Percentiles rank a stretch among this genome's conserved stretches.
These are phyloP conservation scores for Protomyces inundatus DNA, from an alignment of 1,139 yeast genomes.

Conservation along the genomic window DNA sequence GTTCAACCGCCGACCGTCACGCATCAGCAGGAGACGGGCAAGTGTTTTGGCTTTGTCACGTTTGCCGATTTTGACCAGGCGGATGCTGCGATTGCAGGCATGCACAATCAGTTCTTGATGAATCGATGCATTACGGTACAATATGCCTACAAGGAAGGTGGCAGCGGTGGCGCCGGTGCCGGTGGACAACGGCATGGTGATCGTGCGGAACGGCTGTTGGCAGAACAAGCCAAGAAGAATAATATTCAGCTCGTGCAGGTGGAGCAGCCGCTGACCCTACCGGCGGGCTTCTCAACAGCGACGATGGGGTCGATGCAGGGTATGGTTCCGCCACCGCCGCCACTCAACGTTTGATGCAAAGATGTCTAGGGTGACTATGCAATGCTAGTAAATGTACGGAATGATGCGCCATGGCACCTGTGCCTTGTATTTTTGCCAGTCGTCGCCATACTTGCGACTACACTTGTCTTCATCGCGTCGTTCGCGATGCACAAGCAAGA, in stretches of 20 bases:
- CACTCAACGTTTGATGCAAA: background rate
- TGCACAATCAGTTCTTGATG: constrained; percentile 67
- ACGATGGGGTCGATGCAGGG: background rate
- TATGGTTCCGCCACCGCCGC: background rate
- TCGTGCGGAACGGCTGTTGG: constrained; percentile 64
- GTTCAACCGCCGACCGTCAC: constrained; percentile 50
- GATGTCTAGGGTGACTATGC: background rate
- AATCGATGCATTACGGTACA: constrained; percentile 57
- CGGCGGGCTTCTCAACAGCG: background rate
- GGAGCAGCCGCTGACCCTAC: background rate
- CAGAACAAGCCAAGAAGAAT: constrained; percentile 55
- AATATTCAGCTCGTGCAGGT: background rate
- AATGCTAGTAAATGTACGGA: constrained; percentile 67
- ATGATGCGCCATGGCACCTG: constrained; percentile 83
- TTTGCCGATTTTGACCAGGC: constrained; percentile 62
- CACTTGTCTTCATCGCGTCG: constrained; percentile 89
- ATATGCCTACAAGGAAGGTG: constrained; percentile 58
- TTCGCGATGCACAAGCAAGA: constrained; percentile 80
- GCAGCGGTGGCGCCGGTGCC: constrained; percentile 35
- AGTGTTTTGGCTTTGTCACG: constrained; percentile 60
- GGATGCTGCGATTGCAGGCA: constrained; percentile 63
- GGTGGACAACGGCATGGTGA: constrained; percentile 72
- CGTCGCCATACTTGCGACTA: constrained; percentile 71
- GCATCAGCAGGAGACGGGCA: constrained; percentile 53
- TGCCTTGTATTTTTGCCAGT: constrained; percentile 76